Evolutionary conservation across 2,329 filamentous ascomycete species (phyloP).

Genomic region (Blastomyces percursus): DNA sequence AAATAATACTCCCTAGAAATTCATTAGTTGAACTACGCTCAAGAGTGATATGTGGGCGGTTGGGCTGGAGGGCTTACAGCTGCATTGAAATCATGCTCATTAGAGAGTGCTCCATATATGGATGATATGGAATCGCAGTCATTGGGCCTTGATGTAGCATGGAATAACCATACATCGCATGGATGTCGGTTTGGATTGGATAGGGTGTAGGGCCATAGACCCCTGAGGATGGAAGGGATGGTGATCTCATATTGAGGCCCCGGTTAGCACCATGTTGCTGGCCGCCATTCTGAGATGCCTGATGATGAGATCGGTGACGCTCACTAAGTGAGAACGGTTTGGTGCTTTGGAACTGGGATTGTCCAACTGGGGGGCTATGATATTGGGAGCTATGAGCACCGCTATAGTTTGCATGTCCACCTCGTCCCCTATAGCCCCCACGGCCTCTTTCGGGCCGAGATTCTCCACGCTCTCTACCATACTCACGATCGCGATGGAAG

Average conservation of each 20-base stretch:
- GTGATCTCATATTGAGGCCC: slow-evolving; percentile 46
- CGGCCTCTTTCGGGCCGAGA: slow-evolving; percentile 29
- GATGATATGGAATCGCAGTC: slow-evolving; percentile 48
- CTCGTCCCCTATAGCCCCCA: slow-evolving; percentile 33
- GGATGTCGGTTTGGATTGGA: slow-evolving; percentile 35
- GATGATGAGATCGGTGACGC: slow-evolving; percentile 33
- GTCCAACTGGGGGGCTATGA: slow-evolving; percentile 29
- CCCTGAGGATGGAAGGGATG: slow-evolving; percentile 48
- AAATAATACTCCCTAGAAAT: slow-evolving; percentile 77
- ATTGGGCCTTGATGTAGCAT: slow-evolving; percentile 43
- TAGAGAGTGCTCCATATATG: slow-evolving; percentile 48
- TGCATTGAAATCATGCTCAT: slow-evolving; percentile 51
- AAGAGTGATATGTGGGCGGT: not conserved
- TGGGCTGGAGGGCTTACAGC: slow-evolving; percentile 34
- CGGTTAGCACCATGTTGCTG: slow-evolving; percentile 35
- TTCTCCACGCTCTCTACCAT: slow-evolving; percentile 28
- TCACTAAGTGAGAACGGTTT: slow-evolving; percentile 35
- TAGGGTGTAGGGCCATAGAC: slow-evolving; percentile 39
- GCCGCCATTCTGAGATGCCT: slow-evolving; percentile 26
- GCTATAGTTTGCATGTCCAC: slow-evolving; percentile 27
- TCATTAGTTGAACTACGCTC: slow-evolving; percentile 1
- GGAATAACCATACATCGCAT: slow-evolving; percentile 48
- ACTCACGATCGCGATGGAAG: slow-evolving; percentile 25
- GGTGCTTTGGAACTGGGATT: slow-evolving; percentile 30
- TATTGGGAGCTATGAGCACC: slow-evolving; percentile 29